These are phyloP conservation scores for Sisymbrium irio DNA, from an alignment of 345 rosid species.

Conservation along the genomic window DNA sequence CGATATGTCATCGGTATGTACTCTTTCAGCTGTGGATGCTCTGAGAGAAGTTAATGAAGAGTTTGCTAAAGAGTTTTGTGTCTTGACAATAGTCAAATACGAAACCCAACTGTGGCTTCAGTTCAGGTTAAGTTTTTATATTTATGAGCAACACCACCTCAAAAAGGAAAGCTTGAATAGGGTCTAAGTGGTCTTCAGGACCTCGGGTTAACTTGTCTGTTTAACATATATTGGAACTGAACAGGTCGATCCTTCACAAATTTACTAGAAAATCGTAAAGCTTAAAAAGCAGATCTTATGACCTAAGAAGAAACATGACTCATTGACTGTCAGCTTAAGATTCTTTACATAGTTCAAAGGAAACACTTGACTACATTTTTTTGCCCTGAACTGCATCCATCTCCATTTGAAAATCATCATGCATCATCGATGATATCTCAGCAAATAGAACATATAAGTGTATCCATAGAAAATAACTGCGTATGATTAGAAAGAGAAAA, in stretches of 20 bases:
- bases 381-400: background rate
- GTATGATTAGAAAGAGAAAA: background rate
- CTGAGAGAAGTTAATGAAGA: background rate
- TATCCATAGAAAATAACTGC: background rate
- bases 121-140: too few relatives aligned
- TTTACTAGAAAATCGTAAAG: background rate
- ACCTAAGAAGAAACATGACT: constrained; percentile 13
- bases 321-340: background rate
- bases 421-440: constrained; percentile 33
- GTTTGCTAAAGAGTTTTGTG: background rate
- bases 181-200: background rate
- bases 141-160: background rate
- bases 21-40: constrained; percentile 16
- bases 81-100: background rate
- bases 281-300: too few relatives aligned
- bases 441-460: constrained; percentile 6
- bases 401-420: constrained; percentile 1
- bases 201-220: background rate
- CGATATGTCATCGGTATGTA: constrained; percentile 1
- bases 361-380: background rate
- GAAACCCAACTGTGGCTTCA: background rate
- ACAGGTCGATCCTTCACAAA: too few relatives aligned
- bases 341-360: background rate
- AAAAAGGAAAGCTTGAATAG: background rate
- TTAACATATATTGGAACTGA: too few relatives aligned